Base-by-base conservation (phyloP, 192 early-diverging fungal genomes). In the Phlyctochytrium planicorne region DNA sequence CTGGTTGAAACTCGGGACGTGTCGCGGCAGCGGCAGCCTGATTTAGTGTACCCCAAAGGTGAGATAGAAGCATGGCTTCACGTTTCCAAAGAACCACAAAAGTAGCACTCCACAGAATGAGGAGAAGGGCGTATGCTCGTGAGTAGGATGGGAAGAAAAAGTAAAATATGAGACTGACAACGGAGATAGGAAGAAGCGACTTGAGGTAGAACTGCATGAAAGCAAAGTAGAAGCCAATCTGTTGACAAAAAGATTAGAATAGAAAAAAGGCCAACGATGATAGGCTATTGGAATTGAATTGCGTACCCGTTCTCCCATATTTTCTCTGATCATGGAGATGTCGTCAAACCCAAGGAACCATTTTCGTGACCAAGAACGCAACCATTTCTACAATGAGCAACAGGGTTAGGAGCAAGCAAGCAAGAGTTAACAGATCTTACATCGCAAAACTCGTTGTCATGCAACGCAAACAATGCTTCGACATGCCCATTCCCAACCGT, bases 261-360 rank as follows among this genome's bases (percentile, higher is more conserved):
- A n/a, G n/a, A n/a, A n/a, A n/a, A n/a, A n/a, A n/a, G n/a, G n/a
- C n/a, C n/a, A n/a, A n/a, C n/a, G n/a, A n/a, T n/a, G n/a, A n/a
- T n/a, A n/a, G n/a, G n/a, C n/a, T n/a, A n/a, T n/a, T n/a, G n/a
- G n/a, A n/a, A n/a, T n/a, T n/a, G n/a, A n/a, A n/a, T n/a, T n/a
- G n/a, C n/a, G n/a, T n/a, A n/a, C n/a, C n/a, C 93, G 91, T 71
- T 96, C 94, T 65, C 95, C 95, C 83, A 92, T 91, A 60, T 93
- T 85, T 63, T 89, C 84, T 59, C 90, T 82, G 63, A 97, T 87
- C 33, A 72, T 73, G n/a, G 77, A 65, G n/a, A 97, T 63, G 70
- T 95, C 94, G 2, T 82, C 63, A 2, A 88, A 72, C 63, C 81
- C 75, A 34, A 97, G 85, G 24, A 90, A 62, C 90, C 88, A 93